Evolutionary conservation across 768 basidiomycete species (phyloP).

Genomic region (Cubamyces lactineus): DNA sequence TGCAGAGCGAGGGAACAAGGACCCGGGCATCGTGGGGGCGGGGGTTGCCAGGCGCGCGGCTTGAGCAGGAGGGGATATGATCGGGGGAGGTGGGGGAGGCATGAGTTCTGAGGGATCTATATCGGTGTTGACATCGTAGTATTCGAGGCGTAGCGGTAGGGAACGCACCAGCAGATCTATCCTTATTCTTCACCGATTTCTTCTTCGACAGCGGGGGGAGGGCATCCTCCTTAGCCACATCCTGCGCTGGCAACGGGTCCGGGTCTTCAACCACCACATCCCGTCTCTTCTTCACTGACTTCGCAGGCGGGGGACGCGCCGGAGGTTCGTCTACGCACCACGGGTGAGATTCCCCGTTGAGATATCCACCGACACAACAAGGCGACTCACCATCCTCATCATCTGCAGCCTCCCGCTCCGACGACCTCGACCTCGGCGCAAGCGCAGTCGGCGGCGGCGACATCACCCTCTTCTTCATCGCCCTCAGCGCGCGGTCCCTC

Average conservation of each 20-base stretch:
- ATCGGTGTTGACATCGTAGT: neutral
- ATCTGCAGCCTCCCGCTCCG: constrained; percentile 18
- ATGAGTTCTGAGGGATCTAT: constrained; percentile 20
- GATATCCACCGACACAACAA: neutral
- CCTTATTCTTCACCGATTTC: neutral
- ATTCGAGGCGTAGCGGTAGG: neutral
- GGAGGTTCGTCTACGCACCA: constrained; percentile 4
- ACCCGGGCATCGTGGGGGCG: constrained; percentile 75
- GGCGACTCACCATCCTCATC: constrained; percentile 23
- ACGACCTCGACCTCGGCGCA: constrained; percentile 11
- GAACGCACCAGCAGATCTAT: constrained; percentile 7
- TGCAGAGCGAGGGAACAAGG: constrained; percentile 73
- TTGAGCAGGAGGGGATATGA: constrained; percentile 13
- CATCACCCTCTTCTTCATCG: constrained; percentile 14
- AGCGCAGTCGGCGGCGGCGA: neutral
- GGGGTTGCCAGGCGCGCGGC: constrained; percentile 35
- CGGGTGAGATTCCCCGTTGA: neutral
- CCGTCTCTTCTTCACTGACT: constrained; percentile 10
- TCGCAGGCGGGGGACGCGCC: neutral
- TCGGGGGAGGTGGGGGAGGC: constrained; percentile 32
- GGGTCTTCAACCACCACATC: constrained; percentile 1
- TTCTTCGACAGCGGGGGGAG: constrained; percentile 1
- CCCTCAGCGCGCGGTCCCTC: constrained; percentile 11
- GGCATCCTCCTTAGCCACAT: neutral
- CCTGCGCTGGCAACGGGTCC: constrained; percentile 1